A percentile compares a stretch with the other conserved stretches of the same genome.
Conservation (phyloP, 805 yeast genomes). For the Candida sithepensis region DNA sequence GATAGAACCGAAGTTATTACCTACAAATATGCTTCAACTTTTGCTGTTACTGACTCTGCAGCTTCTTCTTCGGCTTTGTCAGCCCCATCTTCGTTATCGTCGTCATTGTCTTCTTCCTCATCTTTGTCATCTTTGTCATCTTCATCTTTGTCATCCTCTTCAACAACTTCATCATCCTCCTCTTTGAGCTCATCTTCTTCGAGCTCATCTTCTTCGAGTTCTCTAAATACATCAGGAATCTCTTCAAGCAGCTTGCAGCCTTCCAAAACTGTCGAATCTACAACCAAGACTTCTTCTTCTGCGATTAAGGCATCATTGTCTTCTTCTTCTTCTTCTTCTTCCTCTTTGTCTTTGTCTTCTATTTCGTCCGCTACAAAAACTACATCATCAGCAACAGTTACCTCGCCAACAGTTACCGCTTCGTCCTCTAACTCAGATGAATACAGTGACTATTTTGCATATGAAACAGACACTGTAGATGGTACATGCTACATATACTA, state of each 20-base stretch:
- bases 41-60: constrained; percentile 3
- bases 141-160: constrained; percentile 18
- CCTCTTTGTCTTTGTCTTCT: constrained; percentile 1
- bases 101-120: constrained; percentile 10
- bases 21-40: constrained; percentile 15
- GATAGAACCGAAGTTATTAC: constrained; percentile 20
- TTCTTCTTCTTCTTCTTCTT: constrained; percentile 7
- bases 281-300: constrained; percentile 36
- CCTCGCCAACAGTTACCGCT: constrained; percentile 6
- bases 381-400: constrained; percentile 6
- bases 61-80: constrained; percentile 8
- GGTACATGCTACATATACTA: constrained; percentile 36
- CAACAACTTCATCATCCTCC: constrained; percentile 19
- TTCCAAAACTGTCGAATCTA: constrained; percentile 32
- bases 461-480: constrained; percentile 26
- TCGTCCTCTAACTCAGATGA: constrained; percentile 4
- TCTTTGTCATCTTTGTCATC: constrained; percentile 3
- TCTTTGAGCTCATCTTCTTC: constrained; percentile 5
- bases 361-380: constrained; percentile 4
- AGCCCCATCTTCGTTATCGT: too few species aligned
- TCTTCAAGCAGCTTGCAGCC: constrained; percentile 15
- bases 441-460: constrained; percentile 24
- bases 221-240: constrained; percentile 3
- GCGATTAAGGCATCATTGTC: constrained; percentile 32
- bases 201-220: constrained; percentile 3